phyloP scores from a whole-genome alignment of 2,329 filamentous ascomycete species.

The Orbilia javanica region DNA sequence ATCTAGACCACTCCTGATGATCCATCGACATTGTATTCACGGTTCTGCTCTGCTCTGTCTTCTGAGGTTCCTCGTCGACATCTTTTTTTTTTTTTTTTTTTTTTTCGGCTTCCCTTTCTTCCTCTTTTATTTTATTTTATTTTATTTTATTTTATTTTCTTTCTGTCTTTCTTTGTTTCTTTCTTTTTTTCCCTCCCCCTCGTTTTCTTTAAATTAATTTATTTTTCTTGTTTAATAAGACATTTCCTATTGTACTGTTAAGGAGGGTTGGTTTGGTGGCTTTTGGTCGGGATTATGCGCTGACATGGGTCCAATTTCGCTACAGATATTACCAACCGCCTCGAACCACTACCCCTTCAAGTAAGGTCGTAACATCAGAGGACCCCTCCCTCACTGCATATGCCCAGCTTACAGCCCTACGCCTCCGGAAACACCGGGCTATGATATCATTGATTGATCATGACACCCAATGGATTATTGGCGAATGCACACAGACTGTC shows the following conservation, averaged over 20 bases:
- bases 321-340: constrained; percentile 49
- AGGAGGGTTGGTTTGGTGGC: constrained; percentile 12
- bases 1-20: background rate
- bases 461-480: constrained; percentile 69
- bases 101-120: background rate
- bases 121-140: background rate
- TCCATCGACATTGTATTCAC: no score
- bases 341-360: constrained; percentile 11
- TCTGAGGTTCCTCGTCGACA: background rate
- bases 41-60: background rate
- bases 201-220: background rate
- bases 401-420: constrained; percentile 69
- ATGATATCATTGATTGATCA: constrained; percentile 69
- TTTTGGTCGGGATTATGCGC: constrained; percentile 24
- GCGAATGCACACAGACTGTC: constrained; percentile 69
- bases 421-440: constrained; percentile 68
- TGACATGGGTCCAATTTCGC: constrained; percentile 36
- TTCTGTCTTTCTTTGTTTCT: background rate
- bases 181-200: background rate
- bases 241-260: background rate
- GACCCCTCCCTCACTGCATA: constrained; percentile 68
- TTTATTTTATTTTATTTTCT: background rate
- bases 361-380: constrained; percentile 63
- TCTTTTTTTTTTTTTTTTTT: background rate
- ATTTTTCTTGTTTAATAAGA: background rate